Conservation (phyloP, 2,329 filamentous ascomycete species). For the Geosmithia putterillii region DNA sequence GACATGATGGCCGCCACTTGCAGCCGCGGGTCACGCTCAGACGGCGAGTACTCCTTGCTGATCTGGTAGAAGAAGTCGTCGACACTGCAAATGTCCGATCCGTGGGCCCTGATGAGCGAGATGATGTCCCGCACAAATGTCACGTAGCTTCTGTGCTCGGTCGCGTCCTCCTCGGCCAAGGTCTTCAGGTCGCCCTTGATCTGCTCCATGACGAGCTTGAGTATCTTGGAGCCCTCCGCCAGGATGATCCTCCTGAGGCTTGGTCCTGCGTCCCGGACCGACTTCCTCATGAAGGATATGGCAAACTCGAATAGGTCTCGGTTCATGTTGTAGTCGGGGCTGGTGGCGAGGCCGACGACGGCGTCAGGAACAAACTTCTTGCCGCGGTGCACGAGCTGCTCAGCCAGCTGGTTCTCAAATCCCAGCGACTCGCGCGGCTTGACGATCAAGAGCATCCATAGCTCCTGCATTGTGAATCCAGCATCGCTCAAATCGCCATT, state of each 20-base stretch:
- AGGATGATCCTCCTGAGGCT: conserved; percentile 21
- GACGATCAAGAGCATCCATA: conserved; percentile 40
- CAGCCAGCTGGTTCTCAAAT: conserved; percentile 37
- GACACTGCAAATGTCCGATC: conserved; percentile 37
- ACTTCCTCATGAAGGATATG: conserved; percentile 36
- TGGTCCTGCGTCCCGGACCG: conserved; percentile 25
- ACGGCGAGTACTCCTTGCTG: conserved; percentile 42
- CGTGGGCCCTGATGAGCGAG: conserved; percentile 40
- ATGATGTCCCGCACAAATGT: conserved; percentile 39
- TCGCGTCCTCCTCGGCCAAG: conserved; percentile 18
- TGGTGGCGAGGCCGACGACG: conserved; percentile 19
- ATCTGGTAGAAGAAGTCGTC: conserved; percentile 45
- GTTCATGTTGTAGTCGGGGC: conserved; percentile 35
- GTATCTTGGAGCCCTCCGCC: conserved; percentile 26
- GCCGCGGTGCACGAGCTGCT: conserved; percentile 27
- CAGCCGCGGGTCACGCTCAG: conserved; percentile 40
- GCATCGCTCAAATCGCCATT: conserved; percentile 31
- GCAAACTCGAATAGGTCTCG: conserved; percentile 34
- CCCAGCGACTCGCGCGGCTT: conserved; percentile 32
- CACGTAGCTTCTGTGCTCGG: conserved; percentile 33
- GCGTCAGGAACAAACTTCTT: conserved; percentile 30
- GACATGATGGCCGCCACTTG: conserved; percentile 42
- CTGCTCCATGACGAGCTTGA: conserved; percentile 38
- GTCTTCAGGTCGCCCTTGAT: conserved; percentile 36
- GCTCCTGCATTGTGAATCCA: conserved; percentile 29